Evolutionary conservation across 176 grass and related monocot species (phyloP).

Genomic region (Puya raimondii): DNA sequence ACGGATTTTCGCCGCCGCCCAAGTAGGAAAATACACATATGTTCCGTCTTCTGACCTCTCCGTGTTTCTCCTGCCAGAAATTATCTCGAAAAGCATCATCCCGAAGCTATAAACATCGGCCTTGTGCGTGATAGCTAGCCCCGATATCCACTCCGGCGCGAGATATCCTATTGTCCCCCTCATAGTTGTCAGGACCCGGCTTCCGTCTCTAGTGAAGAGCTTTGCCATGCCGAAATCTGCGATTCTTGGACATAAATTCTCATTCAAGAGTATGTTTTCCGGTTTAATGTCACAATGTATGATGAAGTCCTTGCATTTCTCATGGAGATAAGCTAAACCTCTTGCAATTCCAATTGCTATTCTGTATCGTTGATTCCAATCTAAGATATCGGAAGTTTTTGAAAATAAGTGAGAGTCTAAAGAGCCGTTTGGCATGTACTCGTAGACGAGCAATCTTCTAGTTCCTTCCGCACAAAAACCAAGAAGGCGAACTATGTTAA

Average conservation of each 20-base stretch:
- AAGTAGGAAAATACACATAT: conserved; percentile 10
- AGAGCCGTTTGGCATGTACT: conserved; percentile 27
- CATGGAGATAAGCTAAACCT: conserved; percentile 32
- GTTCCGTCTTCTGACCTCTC: not conserved
- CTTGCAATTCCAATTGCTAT: conserved; percentile 21
- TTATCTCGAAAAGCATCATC: conserved; percentile 34
- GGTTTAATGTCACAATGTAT: conserved; percentile 42
- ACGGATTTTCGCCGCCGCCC: conserved; percentile 6
- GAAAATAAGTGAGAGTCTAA: conserved; percentile 26
- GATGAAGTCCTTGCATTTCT: conserved; percentile 25
- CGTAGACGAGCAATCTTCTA: conserved; percentile 27
- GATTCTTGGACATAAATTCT: conserved; percentile 8
- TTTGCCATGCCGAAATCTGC: conserved; percentile 46
- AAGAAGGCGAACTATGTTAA: conserved; percentile 15
- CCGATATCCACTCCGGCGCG: conserved; percentile 29
- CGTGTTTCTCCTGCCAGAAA: conserved; percentile 21
- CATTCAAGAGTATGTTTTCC: conserved; percentile 34
- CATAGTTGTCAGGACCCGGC: conserved; percentile 29
- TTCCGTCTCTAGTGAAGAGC: conserved; percentile 29
- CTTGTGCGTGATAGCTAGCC: conserved; percentile 25
- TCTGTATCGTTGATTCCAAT: conserved; percentile 24
- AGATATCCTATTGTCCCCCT: conserved; percentile 35
- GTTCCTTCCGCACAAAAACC: conserved; percentile 24
- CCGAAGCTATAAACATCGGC: conserved; percentile 32
- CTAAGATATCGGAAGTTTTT: not conserved